Conservation (phyloP, 2,329 filamentous ascomycete genomes). For the Colletotrichum tropicicola region DNA sequence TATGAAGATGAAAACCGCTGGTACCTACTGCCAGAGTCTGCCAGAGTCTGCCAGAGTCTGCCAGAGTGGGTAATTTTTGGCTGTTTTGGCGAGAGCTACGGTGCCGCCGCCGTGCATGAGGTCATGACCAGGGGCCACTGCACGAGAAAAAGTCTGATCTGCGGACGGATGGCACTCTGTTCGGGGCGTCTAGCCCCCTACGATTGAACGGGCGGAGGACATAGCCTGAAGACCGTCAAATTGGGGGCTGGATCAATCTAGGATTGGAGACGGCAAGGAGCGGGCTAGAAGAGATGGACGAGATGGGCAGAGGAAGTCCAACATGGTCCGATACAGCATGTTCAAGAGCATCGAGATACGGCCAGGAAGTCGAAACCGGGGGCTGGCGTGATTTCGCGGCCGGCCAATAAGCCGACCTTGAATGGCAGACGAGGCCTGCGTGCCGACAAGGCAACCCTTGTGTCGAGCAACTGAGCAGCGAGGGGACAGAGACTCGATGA, state of each 20-base stretch:
- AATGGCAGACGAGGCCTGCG: not conserved
- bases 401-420: not conserved
- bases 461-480: not conserved
- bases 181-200: not conserved
- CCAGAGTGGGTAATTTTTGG: too few species aligned
- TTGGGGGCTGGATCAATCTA: too few species aligned
- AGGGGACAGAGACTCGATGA: not conserved
- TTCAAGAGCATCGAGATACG: not conserved
- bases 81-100: not conserved
- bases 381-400: not conserved
- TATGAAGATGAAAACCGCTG: too few species aligned
- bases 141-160: not conserved
- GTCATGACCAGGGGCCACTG: not conserved
- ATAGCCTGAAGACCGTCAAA: too few species aligned
- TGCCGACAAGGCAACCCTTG: not conserved
- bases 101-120: conserved; percentile 2
- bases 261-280: too few species aligned
- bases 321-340: not conserved
- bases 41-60: too few species aligned
- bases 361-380: not conserved
- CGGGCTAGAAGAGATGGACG: too few species aligned
- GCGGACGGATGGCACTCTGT: not conserved
- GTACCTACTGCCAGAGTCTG: too few species aligned
- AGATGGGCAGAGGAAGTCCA: not conserved
- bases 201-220: too few species aligned